phyloP scores from a whole-genome alignment of 2,329 filamentous ascomycete species.

The Aspergillus brasiliensis region DNA sequence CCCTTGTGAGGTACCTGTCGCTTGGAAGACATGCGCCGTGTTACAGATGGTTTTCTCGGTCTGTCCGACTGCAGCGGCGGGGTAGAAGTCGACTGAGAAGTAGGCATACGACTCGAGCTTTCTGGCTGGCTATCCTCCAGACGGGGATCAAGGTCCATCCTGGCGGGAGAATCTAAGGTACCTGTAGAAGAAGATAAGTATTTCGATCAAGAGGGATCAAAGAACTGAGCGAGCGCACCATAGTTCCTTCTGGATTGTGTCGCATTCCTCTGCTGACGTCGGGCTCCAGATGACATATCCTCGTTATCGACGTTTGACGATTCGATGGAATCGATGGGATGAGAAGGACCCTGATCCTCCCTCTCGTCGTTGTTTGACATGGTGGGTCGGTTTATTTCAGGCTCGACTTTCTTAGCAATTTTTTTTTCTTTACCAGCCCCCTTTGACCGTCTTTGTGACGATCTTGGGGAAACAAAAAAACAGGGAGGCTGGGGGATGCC shows the following conservation, averaged over 20 bases:
- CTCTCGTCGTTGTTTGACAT: slow-evolving; percentile 23
- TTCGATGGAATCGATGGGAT: slow-evolving; percentile 9
- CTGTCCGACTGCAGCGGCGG: slow-evolving; percentile 39
- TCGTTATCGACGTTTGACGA: slow-evolving; percentile 18
- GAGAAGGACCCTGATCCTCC: slow-evolving; percentile 12
- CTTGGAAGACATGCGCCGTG: slow-evolving; percentile 74
- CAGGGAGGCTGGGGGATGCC: slow-evolving; percentile 13
- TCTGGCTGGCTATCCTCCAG: slow-evolving; percentile 35
- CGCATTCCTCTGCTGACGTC: slow-evolving; percentile 18
- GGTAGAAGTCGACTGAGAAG: slow-evolving; percentile 50
- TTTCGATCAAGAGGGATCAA: neutral
- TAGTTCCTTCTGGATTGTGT: slow-evolving; percentile 30
- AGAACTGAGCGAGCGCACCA: slow-evolving; percentile 23
- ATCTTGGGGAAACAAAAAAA: slow-evolving; percentile 14
- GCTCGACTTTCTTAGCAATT: neutral
- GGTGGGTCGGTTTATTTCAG: slow-evolving; percentile 2
- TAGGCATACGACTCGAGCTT: slow-evolving; percentile 32
- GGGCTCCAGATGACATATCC: slow-evolving; percentile 17
- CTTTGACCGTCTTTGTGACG: slow-evolving; percentile 4
- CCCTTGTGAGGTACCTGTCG: slow-evolving; percentile 73
- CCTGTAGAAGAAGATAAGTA: slow-evolving; percentile 25
- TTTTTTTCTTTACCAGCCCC: neutral
- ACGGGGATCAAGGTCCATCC: slow-evolving; percentile 23
- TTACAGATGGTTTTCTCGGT: slow-evolving; percentile 71
- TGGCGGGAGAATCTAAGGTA: slow-evolving; percentile 32